Conservation (phyloP, 2,329 filamentous ascomycete genomes). For the Pestalotiopsis sp. region DNA sequence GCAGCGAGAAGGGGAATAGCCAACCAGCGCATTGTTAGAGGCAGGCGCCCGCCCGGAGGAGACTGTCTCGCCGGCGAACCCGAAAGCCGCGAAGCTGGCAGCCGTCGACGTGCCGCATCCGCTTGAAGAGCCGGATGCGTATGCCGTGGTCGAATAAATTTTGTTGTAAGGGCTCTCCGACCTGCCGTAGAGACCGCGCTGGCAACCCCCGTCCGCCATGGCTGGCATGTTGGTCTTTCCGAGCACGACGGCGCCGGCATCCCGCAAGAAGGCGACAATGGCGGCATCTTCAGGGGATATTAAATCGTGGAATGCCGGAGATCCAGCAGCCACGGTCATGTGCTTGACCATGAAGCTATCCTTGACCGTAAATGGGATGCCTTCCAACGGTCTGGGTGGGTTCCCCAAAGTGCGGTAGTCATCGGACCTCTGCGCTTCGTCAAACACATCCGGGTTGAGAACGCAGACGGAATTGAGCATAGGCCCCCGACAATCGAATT, state of each 20-base stretch:
- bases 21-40: conserved; percentile 57
- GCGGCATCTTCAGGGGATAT: conserved; percentile 55
- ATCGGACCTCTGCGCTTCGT: conserved; percentile 50
- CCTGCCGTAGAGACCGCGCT: conserved; percentile 57
- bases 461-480: conserved; percentile 51
- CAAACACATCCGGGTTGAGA: conserved; percentile 46
- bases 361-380: conserved; percentile 61
- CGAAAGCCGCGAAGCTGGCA: conserved; percentile 54
- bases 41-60: conserved; percentile 59
- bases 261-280: conserved; percentile 46
- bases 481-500: conserved; percentile 43
- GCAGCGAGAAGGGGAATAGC: conserved; percentile 57
- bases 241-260: conserved; percentile 52
- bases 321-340: conserved; percentile 56
- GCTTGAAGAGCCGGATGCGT: conserved; percentile 60
- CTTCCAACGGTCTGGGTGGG: conserved; percentile 46
- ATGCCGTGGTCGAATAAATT: conserved; percentile 55
- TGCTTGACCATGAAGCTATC: conserved; percentile 58
- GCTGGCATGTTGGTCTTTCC: conserved; percentile 63
- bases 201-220: conserved; percentile 62
- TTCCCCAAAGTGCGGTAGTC: conserved; percentile 40
- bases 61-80: conserved; percentile 57
- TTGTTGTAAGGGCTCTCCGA: conserved; percentile 59
- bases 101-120: conserved; percentile 54
- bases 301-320: conserved; percentile 54